Conservation (phyloP, 495 filamentous ascomycete genomes). For the Aspergillus haitiensis region DNA sequence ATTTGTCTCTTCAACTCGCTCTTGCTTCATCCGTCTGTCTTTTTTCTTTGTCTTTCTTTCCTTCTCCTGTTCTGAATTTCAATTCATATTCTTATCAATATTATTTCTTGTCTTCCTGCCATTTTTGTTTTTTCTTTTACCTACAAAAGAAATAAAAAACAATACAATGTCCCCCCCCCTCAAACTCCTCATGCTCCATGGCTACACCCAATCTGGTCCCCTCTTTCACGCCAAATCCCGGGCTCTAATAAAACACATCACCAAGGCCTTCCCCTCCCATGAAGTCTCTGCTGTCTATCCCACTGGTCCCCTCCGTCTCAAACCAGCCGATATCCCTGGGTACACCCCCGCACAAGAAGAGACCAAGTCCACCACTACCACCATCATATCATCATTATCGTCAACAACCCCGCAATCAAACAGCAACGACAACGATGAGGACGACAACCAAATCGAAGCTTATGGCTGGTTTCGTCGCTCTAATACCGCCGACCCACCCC, state of each 20-base stretch:
- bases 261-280: constrained; percentile 65
- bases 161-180: constrained; percentile 26
- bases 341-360: constrained; percentile 42
- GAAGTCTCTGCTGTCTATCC: constrained; percentile 55
- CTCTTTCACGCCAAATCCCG: constrained; percentile 88
- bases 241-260: constrained; percentile 77
- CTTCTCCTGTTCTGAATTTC: neutral
- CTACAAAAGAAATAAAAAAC: neutral
- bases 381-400: no score
- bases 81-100: neutral
- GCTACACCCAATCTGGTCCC: constrained; percentile 89
- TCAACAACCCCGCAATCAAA: neutral
- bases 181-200: constrained; percentile 59
- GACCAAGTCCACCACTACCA: neutral
- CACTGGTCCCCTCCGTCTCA: constrained; percentile 57
- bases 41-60: neutral
- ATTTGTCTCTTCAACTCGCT: neutral
- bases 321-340: constrained; percentile 69
- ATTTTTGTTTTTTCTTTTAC: neutral
- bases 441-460: constrained; percentile 55
- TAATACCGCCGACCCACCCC: constrained; percentile 42
- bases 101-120: neutral
- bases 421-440: constrained; percentile 21
- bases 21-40: constrained; percentile 1
- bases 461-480: constrained; percentile 86